Evolutionary conservation across 306 rosid genomes (phyloP), one percentile per base, ranked within the genome.

Genomic region (Pterocarpus macrocarpus): DNA sequence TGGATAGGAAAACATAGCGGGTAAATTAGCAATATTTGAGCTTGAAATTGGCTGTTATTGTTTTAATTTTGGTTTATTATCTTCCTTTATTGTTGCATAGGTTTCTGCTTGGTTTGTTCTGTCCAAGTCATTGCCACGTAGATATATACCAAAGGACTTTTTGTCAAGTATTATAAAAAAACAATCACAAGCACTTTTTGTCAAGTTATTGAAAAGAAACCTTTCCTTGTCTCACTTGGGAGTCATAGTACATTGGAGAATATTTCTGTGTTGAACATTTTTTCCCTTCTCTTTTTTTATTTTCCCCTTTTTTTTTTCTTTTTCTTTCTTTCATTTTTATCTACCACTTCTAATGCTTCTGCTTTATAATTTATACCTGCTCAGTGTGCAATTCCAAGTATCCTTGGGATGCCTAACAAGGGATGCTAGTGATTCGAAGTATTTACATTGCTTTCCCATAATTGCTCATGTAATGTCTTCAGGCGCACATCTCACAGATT

Each of bases 401-500:
- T 57, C 69, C 39, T 41, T 57, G 28, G 67, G 55, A 39, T 38
- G 39, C 78, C 22, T 56, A 39, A 67, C 79, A 32, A 43, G 71
- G 32, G 63, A 70, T 8, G 7, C 72, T 15, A 36, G 43, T 14
- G 58, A 79, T 28, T 16, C 47, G 11, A 32, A 58, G 71, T 38
- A 64, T 22, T 22, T 22, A 57, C 57, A 44, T 22, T 71, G 61
- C 49, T 63, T 58, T 70, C 22, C 69, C 64, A 17, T 71, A 45
- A 65, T 56, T 84, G 63, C 64, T 71, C 34, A 61, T 53, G 59
- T 44, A 41, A 35, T 66, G 38, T 68, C 53, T 80, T 69, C 86
- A 92, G 95, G 88, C 58, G 82, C 75, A 73, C 84, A 77, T 50
- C 74, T 63, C 22, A 45, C 87, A 7, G 55, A 32, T 73, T 85